Evolutionary conservation across 2,329 filamentous ascomycete species (phyloP).

Genomic region (Beauveria brongniartii): DNA sequence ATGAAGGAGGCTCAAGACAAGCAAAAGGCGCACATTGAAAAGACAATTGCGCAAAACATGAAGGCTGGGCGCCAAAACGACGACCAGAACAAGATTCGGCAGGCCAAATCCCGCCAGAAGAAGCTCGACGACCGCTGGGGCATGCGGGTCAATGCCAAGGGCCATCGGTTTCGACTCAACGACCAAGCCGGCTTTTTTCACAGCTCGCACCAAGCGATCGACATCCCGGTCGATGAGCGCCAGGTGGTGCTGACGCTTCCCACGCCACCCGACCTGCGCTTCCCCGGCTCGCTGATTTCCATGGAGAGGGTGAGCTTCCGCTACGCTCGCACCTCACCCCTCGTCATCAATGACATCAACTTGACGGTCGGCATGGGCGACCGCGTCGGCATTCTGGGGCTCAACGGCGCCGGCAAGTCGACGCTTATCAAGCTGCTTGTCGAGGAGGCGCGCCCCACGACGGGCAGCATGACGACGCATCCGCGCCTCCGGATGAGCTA

Average conservation of each 20-base stretch:
- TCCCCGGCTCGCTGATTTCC: conserved; percentile 65
- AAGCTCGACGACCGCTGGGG: conserved; percentile 78
- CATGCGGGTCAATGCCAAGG: conserved; percentile 62
- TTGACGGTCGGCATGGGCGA: conserved; percentile 67
- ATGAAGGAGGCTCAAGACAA: conserved; percentile 79
- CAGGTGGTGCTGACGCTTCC: conserved; percentile 51
- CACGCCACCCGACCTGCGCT: conserved; percentile 60
- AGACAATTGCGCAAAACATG: conserved; percentile 66
- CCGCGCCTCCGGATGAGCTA: conserved; percentile 63
- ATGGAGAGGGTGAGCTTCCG: conserved; percentile 61
- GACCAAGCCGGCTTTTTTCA: conserved; percentile 58
- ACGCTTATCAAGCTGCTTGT: conserved; percentile 66
- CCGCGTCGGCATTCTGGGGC: conserved; percentile 64
- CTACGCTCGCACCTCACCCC: conserved; percentile 38
- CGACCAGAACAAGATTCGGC: conserved; percentile 78
- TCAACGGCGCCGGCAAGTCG: conserved; percentile 78
- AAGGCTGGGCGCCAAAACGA: conserved; percentile 68
- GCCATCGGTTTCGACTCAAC: conserved; percentile 73
- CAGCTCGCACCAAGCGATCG: conserved; percentile 56
- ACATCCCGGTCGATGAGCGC: conserved; percentile 57
- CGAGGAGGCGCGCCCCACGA: conserved; percentile 47
- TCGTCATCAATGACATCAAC: conserved; percentile 53
- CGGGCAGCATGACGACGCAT: conserved; percentile 57
- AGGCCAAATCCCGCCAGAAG: conserved; percentile 77
- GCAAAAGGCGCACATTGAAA: conserved; percentile 72